A percentile compares a stretch with the other conserved stretches of the same genome.
phyloP scores from a whole-genome alignment of 2,329 filamentous ascomycete genomes.

The Fusarium dimerum region DNA sequence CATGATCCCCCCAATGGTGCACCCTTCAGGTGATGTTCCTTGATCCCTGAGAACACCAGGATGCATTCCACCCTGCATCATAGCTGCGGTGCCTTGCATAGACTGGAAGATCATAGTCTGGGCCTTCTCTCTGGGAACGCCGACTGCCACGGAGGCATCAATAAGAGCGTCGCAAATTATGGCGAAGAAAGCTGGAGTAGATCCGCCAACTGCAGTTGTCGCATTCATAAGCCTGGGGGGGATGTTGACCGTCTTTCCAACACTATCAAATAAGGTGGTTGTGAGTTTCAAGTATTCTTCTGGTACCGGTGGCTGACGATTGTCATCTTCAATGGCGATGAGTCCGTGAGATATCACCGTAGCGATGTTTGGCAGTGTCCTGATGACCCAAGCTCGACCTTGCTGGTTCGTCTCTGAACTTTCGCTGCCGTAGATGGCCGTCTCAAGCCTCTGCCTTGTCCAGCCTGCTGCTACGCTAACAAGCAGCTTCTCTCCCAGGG shows the following conservation, averaged over 20 bases:
- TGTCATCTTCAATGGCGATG: slow-evolving; percentile 34
- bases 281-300: slow-evolving; percentile 24
- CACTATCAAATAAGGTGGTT: slow-evolving; percentile 53
- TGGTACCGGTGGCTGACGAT: slow-evolving; percentile 17
- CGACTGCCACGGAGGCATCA: slow-evolving; percentile 62
- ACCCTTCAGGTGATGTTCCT: slow-evolving; percentile 60
- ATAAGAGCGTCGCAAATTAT: slow-evolving; percentile 59
- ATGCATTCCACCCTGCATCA: slow-evolving; percentile 54
- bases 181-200: slow-evolving; percentile 61
- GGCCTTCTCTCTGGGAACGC: slow-evolving; percentile 55
- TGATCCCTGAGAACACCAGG: slow-evolving; percentile 59
- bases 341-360: slow-evolving; percentile 34
- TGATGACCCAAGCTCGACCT: slow-evolving; percentile 28
- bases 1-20: slow-evolving; percentile 60
- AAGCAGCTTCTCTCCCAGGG: slow-evolving; percentile 45
- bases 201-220: slow-evolving; percentile 60
- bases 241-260: slow-evolving; percentile 54
- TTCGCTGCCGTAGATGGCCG: slow-evolving; percentile 33
- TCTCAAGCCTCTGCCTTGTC: slow-evolving; percentile 42
- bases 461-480: slow-evolving; percentile 55
- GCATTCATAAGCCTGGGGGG: slow-evolving; percentile 55
- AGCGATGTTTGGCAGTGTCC: slow-evolving; percentile 39
- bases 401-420: slow-evolving; percentile 13
- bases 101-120: slow-evolving; percentile 61
- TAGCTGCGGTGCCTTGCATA: slow-evolving; percentile 57